A percentile compares a stretch with the other conserved stretches of the same genome.
Conservation (phyloP, 495 filamentous ascomycete genomes). For the Hyaloscypha hepaticicola region DNA sequence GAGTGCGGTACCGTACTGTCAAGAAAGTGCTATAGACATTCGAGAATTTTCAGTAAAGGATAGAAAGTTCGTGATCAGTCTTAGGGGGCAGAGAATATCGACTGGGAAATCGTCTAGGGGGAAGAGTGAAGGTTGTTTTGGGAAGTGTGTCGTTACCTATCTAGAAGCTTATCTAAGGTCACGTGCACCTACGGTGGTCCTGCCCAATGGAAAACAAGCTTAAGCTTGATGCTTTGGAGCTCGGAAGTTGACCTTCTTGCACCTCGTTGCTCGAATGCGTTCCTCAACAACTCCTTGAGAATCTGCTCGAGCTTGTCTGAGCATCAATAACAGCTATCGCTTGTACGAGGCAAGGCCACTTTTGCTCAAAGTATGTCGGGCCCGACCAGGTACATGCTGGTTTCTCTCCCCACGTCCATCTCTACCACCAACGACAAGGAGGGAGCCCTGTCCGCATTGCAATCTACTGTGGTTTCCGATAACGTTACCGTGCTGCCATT, state of each 20-base stretch:
- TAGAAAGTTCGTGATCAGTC: too few species aligned
- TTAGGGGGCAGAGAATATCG: too few species aligned
- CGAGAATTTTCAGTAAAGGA: too few species aligned
- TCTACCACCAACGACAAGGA: conserved; percentile 69
- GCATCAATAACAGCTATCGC: not conserved
- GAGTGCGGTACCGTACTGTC: too few species aligned
- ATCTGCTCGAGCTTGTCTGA: conserved; percentile 12
- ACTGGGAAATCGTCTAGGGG: too few species aligned
- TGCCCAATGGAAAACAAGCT: not conserved
- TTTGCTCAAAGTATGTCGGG: conserved; percentile 36
- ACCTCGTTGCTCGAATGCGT: not conserved
- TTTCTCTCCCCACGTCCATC: conserved; percentile 75
- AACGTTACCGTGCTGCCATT: conserved; percentile 77
- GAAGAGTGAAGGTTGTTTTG: not conserved
- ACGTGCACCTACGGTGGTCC: not conserved
- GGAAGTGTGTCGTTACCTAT: not conserved
- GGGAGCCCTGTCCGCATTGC: conserved; percentile 75
- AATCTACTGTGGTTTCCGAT: conserved; percentile 68
- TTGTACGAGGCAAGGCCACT: conserved; percentile 1
- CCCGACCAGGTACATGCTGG: conserved; percentile 62
- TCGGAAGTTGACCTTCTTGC: not conserved
- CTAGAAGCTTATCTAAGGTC: not conserved
- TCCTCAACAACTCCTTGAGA: conserved; percentile 7
- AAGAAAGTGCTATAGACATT: too few species aligned
- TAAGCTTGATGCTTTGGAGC: conserved; percentile 21